Base-by-base conservation (phyloP, 1,284 basidiomycete genomes). In the Peniophora sp. region DNA sequence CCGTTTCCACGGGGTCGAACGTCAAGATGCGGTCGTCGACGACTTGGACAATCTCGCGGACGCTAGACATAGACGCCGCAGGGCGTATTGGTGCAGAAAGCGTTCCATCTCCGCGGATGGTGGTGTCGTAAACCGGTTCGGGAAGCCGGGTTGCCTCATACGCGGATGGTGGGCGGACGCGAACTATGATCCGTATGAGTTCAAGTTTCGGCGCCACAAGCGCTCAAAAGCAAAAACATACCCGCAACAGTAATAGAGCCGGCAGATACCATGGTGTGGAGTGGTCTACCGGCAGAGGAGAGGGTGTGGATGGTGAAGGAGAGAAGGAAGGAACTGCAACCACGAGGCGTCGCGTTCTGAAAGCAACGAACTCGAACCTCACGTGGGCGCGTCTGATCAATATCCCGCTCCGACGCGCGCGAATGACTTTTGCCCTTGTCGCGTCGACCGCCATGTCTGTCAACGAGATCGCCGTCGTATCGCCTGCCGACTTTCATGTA, bases 401-500 rank as follows among this genome's bases (percentile, higher is more conserved):
- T 22, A 24, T 23, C n/a, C n/a, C 34, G 15, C 24, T 6, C 32
- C 11, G 35, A 35, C 46, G n/a, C 27, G n/a, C n/a, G 3, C 23
- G 12, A 23, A 24, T 27, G n/a, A 41, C 39, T 41, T 41, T n/a
- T 6, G 8, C 15, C 9, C 15, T n/a, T 41, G 15, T 17, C 15
- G n/a, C 39, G 39, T 50, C 52, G 49, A 54, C 58, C 54, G 37
- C 41, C 52, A 62, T 59, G 54, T 68, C 71, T 60, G 18, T 10
- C 34, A 10, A 41, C 15, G 70, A 72, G 48, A 72, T 82, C 51
- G 63, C 70, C 45, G 65, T 94, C 44, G 66, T 76, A 6, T 81
- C 88, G 0, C 93, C 93, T 17, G 91, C 92, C 44, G 93, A 97
- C 72, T 97, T 95, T 65, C 95, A 99, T 72, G 95, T 98, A 55